A percentile compares a stretch with the other conserved stretches of the same genome.
Evolutionary conservation across 1,139 yeast species (phyloP).

Genomic region (Yamadazyma membranifaciens): DNA sequence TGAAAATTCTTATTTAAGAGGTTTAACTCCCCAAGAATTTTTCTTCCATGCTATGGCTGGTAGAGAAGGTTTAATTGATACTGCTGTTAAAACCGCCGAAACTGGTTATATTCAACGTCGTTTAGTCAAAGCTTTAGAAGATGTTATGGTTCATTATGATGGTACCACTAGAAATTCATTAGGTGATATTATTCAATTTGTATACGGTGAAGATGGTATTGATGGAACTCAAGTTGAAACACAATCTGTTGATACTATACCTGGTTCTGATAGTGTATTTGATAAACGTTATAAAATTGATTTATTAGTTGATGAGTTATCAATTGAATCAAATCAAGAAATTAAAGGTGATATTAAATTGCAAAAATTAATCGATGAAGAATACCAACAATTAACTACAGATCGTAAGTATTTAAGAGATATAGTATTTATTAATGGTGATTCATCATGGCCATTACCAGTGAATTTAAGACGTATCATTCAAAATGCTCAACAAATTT

Average conservation of each 20-base stretch:
- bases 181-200: constrained; percentile 93
- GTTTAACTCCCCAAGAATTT: constrained; percentile 97
- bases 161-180: constrained; percentile 97
- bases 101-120: constrained; percentile 99
- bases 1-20: constrained; percentile 95
- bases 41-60: constrained; percentile 99
- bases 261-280: constrained; percentile 84
- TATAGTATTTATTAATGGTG: constrained; percentile 87
- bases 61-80: constrained; percentile 99
- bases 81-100: constrained; percentile 98
- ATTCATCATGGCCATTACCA: constrained; percentile 95
- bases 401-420: constrained; percentile 83
- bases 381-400: constrained; percentile 67
- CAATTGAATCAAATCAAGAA: constrained; percentile 87
- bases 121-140: constrained; percentile 96
- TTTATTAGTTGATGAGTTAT: constrained; percentile 65
- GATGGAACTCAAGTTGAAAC: constrained; percentile 98
- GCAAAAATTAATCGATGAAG: constrained; percentile 80
- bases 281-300: constrained; percentile 86
- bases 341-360: constrained; percentile 85
- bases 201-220: constrained; percentile 98
- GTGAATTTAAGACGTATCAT: constrained; percentile 95
- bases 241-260: constrained; percentile 94
- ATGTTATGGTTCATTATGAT: constrained; percentile 98
- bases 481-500: constrained; percentile 96